Evolutionary conservation across 208 protist species (phyloP).

Genomic region (Leishmania tropica): DNA sequence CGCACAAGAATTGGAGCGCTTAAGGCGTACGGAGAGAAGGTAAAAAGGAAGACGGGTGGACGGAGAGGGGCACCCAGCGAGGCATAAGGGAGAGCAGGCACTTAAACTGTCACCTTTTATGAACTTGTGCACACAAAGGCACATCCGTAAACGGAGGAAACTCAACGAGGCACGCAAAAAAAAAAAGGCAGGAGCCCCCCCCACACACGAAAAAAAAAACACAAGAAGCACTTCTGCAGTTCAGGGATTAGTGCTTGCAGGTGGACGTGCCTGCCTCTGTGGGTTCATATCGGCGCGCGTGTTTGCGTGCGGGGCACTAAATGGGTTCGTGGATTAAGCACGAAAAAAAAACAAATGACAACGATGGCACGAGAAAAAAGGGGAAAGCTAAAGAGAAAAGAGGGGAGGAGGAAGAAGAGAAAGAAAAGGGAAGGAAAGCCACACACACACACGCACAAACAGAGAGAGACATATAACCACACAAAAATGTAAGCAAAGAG

Average conservation of each 20-base stretch:
- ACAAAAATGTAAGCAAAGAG: background rate
- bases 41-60: too few relatives aligned
- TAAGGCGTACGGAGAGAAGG: background rate
- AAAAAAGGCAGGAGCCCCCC: too few relatives aligned
- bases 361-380: background rate
- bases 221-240: background rate
- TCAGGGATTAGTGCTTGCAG: background rate
- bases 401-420: background rate
- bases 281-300: background rate
- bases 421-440: background rate
- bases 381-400: background rate
- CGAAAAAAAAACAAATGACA: background rate
- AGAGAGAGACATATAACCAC: background rate
- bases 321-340: background rate
- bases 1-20: background rate
- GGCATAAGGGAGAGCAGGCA: background rate
- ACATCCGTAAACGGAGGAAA: background rate
- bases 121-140: background rate
- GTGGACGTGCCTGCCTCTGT: background rate
- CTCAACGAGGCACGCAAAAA: background rate
- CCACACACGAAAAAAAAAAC: background rate
- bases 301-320: background rate
- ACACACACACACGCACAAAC: background rate
- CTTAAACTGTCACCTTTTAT: background rate
- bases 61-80: background rate